A percentile compares a stretch with the other conserved stretches of the same genome.
These are phyloP conservation scores for Chlamydomonas sphaeroides DNA, from an alignment of 139 green algal genomes.

Conservation along the genomic window DNA sequence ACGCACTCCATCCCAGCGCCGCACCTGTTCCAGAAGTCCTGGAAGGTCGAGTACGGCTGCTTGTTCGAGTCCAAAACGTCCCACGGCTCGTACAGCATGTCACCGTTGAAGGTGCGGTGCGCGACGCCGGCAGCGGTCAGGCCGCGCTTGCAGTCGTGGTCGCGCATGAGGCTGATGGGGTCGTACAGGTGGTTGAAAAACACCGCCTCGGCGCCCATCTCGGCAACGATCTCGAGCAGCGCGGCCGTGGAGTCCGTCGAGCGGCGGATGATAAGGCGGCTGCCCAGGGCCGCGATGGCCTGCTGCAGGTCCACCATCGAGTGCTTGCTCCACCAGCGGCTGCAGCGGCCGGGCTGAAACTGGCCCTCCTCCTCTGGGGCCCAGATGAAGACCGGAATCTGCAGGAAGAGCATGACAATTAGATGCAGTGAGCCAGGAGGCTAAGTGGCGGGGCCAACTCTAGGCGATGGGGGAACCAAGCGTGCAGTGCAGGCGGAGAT, in stretches of 20 bases:
- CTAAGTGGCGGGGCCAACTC: too few relatives aligned
- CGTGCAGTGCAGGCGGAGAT: too few relatives aligned
- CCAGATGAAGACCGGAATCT: slow-evolving; percentile 92
- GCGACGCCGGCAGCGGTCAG: slow-evolving; percentile 61
- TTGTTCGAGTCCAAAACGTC: slow-evolving; percentile 78
- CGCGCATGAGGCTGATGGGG: slow-evolving; percentile 90
- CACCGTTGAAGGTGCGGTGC: slow-evolving; percentile 84
- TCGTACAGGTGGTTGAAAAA: slow-evolving; percentile 98
- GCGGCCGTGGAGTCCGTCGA: slow-evolving; percentile 58
- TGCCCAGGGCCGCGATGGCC: slow-evolving; percentile 77
- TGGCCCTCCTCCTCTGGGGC: slow-evolving; percentile 93
- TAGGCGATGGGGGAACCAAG: too few relatives aligned
- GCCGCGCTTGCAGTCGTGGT: slow-evolving; percentile 83
- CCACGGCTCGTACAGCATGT: slow-evolving; percentile 94
- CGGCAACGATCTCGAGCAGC: slow-evolving; percentile 66
- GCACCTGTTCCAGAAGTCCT: slow-evolving; percentile 82
- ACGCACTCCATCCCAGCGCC: too few relatives aligned
- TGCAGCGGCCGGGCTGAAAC: slow-evolving; percentile 89
- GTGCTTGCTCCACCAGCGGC: slow-evolving; percentile 73
- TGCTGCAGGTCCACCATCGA: slow-evolving; percentile 37
- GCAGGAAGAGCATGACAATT: background rate
- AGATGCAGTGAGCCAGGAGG: too few relatives aligned
- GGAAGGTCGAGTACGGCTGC: slow-evolving; percentile 82
- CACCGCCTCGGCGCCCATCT: slow-evolving; percentile 72
- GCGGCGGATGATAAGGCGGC: slow-evolving; percentile 72